Base-by-base conservation (phyloP, 495 filamentous ascomycete genomes). In the Aspergillus wentii region DNA sequence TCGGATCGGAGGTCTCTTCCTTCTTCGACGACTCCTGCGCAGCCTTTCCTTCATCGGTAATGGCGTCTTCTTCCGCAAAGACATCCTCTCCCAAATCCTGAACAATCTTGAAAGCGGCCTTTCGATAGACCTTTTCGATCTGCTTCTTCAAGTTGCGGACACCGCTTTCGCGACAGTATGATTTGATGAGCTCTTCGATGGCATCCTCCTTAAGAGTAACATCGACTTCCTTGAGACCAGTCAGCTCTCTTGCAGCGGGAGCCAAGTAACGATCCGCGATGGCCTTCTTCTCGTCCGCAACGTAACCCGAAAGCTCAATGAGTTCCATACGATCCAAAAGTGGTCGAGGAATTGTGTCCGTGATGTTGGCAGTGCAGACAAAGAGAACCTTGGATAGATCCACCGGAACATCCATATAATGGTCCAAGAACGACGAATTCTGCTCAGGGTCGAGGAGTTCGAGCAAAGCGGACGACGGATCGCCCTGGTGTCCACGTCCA, bases 71-170 rank as follows among this genome's bases (percentile, higher is more conserved):
- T 64, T 96, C 92, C 2, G 84, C 73, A 10, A 95, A 65, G 8
- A 71, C 86, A 19, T 88, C 82, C 61, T 98, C 92, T 33, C 92
- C 92, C 4, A 97, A 68, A 46, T 97, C 92, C 56, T 88, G 85
- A 18, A 99, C 88, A 49, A 99, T 97, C 64, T 95, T 96, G 46
- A 97, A 74, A 8, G 94, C 94, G 13, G 89, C 85, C 66, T 99
- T 99, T 28, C 94, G 85, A 63, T 95, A 99, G 4, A 99, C 87
- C 69, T 97, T 97, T 56, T 99, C 94, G 46, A 99, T 99, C 56
- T 97, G 91, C 71, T 99, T 97, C 74, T 99, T 99, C 50, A 99
- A 66, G 59, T 97, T 97, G 30, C 94, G 86, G 17, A 99, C 94
- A 46, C 94, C 94, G 32, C 86, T 90, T 60, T 99, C 94, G 11